Percentiles rank a stretch among this genome's conserved stretches.
phyloP scores from a whole-genome alignment of 495 filamentous ascomycete genomes.

The Hypoxylon lienhwacheense region DNA sequence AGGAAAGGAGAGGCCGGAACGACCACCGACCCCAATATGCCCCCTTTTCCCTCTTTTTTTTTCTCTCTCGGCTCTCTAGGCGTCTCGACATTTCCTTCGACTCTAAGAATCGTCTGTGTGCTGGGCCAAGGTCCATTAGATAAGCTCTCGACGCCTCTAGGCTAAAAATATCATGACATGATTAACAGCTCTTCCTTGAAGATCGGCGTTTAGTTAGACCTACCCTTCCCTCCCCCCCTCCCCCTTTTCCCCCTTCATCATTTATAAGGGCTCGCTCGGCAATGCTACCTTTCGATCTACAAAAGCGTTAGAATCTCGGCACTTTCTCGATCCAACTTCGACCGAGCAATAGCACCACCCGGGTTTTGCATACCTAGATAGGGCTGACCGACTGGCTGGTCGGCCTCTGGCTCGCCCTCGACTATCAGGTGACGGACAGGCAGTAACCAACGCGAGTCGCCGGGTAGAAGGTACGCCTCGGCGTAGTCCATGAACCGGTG shows the following conservation, averaged over 20 bases:
- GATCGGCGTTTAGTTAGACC: conserved; percentile 1
- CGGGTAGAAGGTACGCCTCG: background rate
- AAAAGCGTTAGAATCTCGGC: background rate
- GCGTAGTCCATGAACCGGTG: too few relatives aligned
- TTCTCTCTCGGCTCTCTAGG: background rate
- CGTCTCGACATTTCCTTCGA: background rate
- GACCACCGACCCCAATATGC: conserved; percentile 5
- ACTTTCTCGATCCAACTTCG: background rate
- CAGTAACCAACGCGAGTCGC: too few relatives aligned
- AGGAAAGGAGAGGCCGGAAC: conserved; percentile 11
- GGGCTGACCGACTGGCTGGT: background rate
- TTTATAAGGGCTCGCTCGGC: conserved; percentile 6
- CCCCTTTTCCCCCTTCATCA: conserved; percentile 6
- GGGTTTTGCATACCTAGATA: background rate
- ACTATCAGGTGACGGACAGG: too few relatives aligned
- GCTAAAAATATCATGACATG: background rate
- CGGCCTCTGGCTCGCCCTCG: too few relatives aligned
- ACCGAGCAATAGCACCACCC: background rate
- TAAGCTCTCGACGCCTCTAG: background rate
- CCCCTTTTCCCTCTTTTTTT: conserved; percentile 2
- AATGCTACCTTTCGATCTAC: conserved; percentile 13
- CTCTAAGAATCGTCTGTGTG: background rate
- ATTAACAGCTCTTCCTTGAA: conserved; percentile 2
- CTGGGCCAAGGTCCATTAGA: background rate
- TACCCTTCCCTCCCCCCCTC: conserved; percentile 6